Conservation (phyloP, 2,329 filamentous ascomycete genomes). For the Berkeleyomyces rouxiae region DNA sequence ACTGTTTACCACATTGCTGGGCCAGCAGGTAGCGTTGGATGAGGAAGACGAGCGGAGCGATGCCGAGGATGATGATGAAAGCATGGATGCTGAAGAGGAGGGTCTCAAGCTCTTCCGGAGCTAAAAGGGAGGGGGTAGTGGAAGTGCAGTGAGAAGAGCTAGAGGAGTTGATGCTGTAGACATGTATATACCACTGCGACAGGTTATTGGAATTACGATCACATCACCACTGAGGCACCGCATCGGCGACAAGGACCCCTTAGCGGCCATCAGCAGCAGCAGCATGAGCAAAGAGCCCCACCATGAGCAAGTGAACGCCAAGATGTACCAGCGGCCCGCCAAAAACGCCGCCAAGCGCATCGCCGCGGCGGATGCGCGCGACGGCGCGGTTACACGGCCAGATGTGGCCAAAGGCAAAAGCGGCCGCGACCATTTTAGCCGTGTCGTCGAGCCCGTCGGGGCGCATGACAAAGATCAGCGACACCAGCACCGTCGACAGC, state of each 20-base stretch:
- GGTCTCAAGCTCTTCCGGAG: slow-evolving; percentile 37
- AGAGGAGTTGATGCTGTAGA: slow-evolving; percentile 1
- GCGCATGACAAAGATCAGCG: slow-evolving; percentile 22
- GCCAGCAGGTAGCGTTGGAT: slow-evolving; percentile 48
- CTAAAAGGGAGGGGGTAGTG: slow-evolving; percentile 15
- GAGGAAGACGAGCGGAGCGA: slow-evolving; percentile 38
- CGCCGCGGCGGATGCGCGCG: slow-evolving; percentile 19
- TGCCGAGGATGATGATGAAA: slow-evolving; percentile 35
- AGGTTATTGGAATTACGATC: neutral
- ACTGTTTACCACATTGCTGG: slow-evolving; percentile 60
- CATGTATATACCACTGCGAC: slow-evolving; percentile 8
- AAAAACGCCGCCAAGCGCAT: slow-evolving; percentile 18
- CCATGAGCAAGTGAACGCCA: slow-evolving; percentile 24
- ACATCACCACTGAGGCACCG: neutral
- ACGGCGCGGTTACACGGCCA: slow-evolving; percentile 31
- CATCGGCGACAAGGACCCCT: neutral
- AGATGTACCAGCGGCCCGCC: slow-evolving; percentile 33
- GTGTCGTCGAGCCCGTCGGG: slow-evolving; percentile 19
- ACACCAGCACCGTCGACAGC: slow-evolving; percentile 28
- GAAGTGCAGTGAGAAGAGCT: slow-evolving; percentile 7
- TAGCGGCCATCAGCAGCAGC: neutral
- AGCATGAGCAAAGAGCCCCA: slow-evolving; percentile 21
- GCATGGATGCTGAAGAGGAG: slow-evolving; percentile 33
- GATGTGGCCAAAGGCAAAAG: slow-evolving; percentile 32
- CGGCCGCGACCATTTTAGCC: slow-evolving; percentile 22